Conservation (phyloP, 164 flowering plant species). For the Taxillus chinensis region DNA sequence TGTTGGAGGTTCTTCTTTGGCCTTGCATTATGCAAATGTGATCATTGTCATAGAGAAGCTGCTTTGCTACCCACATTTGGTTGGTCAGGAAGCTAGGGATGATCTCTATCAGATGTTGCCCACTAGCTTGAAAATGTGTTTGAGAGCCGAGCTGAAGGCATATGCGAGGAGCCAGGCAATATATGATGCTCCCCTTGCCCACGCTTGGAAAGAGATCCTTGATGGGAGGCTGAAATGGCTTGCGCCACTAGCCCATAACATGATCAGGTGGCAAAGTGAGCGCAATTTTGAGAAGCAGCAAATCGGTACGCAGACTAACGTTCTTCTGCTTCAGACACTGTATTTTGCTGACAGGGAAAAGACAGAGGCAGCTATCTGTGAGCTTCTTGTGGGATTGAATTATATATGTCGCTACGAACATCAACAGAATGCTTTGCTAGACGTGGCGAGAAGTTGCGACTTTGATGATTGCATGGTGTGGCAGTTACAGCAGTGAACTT, state of each 20-base stretch:
- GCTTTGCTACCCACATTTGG: conserved; percentile 85
- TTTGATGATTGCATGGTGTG: conserved; percentile 79
- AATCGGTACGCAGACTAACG: conserved; percentile 59
- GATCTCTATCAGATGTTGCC: conserved; percentile 96
- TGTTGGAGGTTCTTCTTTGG: conserved; percentile 89
- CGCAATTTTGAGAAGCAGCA: conserved; percentile 90
- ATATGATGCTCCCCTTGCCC: conserved; percentile 92
- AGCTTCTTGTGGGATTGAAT: conserved; percentile 83
- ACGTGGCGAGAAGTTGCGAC: conserved; percentile 88
- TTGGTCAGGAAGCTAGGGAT: conserved; percentile 93
- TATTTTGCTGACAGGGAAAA: conserved; percentile 80
- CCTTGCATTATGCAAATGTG: conserved; percentile 89
- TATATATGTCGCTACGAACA: conserved; percentile 93
- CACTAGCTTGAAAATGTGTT: conserved; percentile 54
- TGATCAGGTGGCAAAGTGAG: conserved; percentile 97
- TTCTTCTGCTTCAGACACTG: conserved; percentile 83
- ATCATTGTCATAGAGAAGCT: conserved; percentile 90
- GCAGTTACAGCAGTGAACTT: conserved; percentile 44
- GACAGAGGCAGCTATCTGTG: conserved; percentile 72
- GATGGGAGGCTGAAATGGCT: conserved; percentile 70
- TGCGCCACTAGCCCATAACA: conserved; percentile 85
- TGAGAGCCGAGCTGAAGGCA: conserved; percentile 56
- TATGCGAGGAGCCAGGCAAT: conserved; percentile 63
- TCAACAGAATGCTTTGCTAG: conserved; percentile 85
- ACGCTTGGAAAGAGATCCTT: conserved; percentile 80